Percentiles rank a stretch among this genome's conserved stretches.
Evolutionary conservation across 306 rosid species (phyloP).

Genomic region (Quercus glauca): DNA sequence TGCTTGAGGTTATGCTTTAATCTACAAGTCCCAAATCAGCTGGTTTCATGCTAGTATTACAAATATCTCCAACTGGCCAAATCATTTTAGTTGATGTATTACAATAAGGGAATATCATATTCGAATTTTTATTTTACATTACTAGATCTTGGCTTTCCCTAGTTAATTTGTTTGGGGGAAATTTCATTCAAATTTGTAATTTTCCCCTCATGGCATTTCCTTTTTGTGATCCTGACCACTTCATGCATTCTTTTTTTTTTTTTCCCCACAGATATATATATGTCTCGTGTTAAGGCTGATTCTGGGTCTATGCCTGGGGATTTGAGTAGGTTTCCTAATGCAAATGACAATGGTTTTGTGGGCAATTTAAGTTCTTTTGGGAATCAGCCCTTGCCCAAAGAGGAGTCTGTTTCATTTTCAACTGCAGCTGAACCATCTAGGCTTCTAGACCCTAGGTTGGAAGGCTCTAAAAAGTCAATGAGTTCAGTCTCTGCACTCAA

Average conservation of each 20-base stretch:
- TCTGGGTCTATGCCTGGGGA: constrained; percentile 55
- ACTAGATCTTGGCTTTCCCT: not conserved
- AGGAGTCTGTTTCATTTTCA: constrained; percentile 54
- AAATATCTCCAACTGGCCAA: not conserved
- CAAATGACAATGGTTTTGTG: constrained; percentile 53
- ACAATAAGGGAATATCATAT: not conserved
- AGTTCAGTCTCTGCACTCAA: constrained; percentile 68
- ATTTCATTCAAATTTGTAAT: not conserved
- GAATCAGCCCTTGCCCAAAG: constrained; percentile 53
- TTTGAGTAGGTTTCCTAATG: constrained; percentile 46
- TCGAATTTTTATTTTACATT: not conserved
- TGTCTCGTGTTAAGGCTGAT: constrained; percentile 65
- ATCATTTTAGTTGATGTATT: not conserved
- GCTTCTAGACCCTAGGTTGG: constrained; percentile 58
- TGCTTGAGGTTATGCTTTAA: not conserved
- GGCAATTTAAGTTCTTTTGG: constrained; percentile 44
- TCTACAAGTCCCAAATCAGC: not conserved
- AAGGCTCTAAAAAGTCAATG: constrained; percentile 54
- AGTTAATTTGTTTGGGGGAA: not conserved
- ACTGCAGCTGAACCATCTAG: constrained; percentile 57
- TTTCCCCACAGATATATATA: constrained; percentile 55
- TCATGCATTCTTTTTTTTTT: not conserved
- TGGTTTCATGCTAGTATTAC: not conserved
- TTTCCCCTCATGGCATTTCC: not conserved
- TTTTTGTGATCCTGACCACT: constrained; percentile 7